These are phyloP conservation scores for Salmacisia buchloeana DNA, from an alignment of 1,284 basidiomycete species.

Conservation along the genomic window DNA sequence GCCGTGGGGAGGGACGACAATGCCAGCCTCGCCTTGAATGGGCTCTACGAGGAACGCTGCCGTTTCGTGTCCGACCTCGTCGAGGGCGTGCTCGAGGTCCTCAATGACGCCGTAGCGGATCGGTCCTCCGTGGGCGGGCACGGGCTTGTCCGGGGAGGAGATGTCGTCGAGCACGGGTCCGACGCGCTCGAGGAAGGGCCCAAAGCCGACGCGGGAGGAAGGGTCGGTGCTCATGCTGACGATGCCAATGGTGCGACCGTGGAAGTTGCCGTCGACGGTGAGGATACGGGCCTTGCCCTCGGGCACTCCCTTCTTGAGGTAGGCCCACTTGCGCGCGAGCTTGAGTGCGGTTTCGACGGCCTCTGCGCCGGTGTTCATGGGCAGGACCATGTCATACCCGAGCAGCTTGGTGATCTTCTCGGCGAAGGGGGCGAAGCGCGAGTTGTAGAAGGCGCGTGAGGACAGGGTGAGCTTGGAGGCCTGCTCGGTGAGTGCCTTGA, in stretches of 20 bases:
- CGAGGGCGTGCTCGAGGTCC: slow-evolving; percentile 75
- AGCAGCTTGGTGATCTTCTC: slow-evolving; percentile 71
- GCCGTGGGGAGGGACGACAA: slow-evolving; percentile 83
- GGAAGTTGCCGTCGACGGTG: slow-evolving; percentile 85
- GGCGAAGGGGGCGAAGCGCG: slow-evolving; percentile 80
- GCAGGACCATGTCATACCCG: slow-evolving; percentile 72
- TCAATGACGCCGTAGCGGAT: slow-evolving; percentile 53
- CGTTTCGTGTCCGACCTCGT: slow-evolving; percentile 73
- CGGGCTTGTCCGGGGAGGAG: not conserved
- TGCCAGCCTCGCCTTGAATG: slow-evolving; percentile 96
- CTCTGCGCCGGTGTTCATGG: slow-evolving; percentile 98
- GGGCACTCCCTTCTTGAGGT: slow-evolving; percentile 67
- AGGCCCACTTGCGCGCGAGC: slow-evolving; percentile 50
- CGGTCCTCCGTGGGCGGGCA: not conserved
- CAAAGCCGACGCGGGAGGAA: slow-evolving; percentile 78
- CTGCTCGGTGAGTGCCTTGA: slow-evolving; percentile 74
- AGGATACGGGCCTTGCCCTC: slow-evolving; percentile 83
- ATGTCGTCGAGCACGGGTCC: slow-evolving; percentile 60
- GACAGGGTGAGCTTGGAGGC: slow-evolving; percentile 85
- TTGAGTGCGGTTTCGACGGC: slow-evolving; percentile 82
- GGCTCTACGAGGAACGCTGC: slow-evolving; percentile 95
- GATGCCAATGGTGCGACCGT: slow-evolving; percentile 84
- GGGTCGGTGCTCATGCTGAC: slow-evolving; percentile 96
- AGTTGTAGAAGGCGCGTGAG: slow-evolving; percentile 94
- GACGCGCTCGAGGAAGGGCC: slow-evolving; percentile 79